Percentiles rank a stretch among this genome's conserved stretches.
phyloP scores from a whole-genome alignment of 257 asterid species.

The Perilla frutescens region DNA sequence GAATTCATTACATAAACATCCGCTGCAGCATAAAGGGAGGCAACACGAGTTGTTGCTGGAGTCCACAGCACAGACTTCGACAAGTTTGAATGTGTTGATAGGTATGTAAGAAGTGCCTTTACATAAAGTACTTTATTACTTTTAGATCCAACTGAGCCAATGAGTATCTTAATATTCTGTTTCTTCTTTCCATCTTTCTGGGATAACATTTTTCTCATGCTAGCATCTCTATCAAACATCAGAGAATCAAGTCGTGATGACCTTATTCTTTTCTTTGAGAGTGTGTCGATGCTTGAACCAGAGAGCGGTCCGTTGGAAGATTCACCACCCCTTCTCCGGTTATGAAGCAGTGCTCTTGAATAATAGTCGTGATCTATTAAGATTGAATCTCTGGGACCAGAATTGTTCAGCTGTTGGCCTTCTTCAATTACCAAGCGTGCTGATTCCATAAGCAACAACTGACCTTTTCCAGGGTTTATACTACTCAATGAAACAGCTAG shows the following conservation, averaged over 20 bases:
- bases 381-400: conserved; percentile 38
- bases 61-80: conserved; percentile 88
- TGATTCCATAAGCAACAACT: conserved; percentile 81
- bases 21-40: conserved; percentile 94
- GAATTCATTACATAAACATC: conserved; percentile 97
- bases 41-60: conserved; percentile 92
- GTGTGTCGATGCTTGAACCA: conserved; percentile 4
- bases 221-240: conserved; percentile 38
- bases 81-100: conserved; percentile 66
- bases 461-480: conserved; percentile 98
- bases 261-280: conserved; percentile 23
- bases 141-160: conserved; percentile 95
- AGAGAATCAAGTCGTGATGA: conserved; percentile 25
- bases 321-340: conserved; percentile 35
- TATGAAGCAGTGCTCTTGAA: conserved; percentile 61
- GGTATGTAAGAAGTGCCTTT: conserved; percentile 65
- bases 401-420: conserved; percentile 40
- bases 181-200: conserved; percentile 36
- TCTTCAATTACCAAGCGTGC: conserved; percentile 60
- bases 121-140: conserved; percentile 89
- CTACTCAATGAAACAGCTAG: conserved; percentile 81
- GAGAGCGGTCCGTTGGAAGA: conserved; percentile 32
- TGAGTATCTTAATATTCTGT: conserved; percentile 68
- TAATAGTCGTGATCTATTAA: conserved; percentile 53
- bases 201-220: conserved; percentile 45